Base-by-base conservation (phyloP, 345 rosid species). In the Noccaea caerulescens region DNA sequence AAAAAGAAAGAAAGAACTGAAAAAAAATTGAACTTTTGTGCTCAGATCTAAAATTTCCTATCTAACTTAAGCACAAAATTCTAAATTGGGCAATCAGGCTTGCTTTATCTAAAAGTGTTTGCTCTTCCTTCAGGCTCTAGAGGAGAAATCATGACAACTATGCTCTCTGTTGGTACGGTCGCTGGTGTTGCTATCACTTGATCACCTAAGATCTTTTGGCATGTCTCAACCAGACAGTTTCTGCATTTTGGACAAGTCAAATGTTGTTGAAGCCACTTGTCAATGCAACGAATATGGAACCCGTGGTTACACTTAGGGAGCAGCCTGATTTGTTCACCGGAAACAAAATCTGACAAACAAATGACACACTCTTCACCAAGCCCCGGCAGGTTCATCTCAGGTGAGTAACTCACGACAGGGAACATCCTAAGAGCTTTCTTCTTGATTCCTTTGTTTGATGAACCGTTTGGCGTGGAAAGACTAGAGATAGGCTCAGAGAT, bases 271-370 rank as follows among this genome's bases (percentile, higher is more conserved):
- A 88, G 92, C 92, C 95, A 88, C 71, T 77, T 80, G 61, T 86
- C 91, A 11, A 86, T 83, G 62, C 94, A 88, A 7, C 63, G 64
- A 20, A 84, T 84, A 47, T 88, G 94, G 68, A 86, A 88, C 0
- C 91, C 88, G 33, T 88, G 94, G 82, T 82, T 81, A 72, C 91
- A 88, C 45, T 82, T 84, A 0, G 91, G 95, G 37, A 88, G 82
- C 27, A 86, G 65, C 54, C 88, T 81, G 8, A 84, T 49, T 11
- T 67, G 58, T 10, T 87, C 92, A 30, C 84, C 84, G 0, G 67
- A 10, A 27, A 68, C 58, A 72, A 80, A 85, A 33, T 82, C 87
- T 0, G 87, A 79, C 38, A 87, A 67, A 75, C 91, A 87, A 18
- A 87, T 87, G 32, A 66, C 80, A 16, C 91, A 87, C 50, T 84